phyloP scores from a whole-genome alignment of 2,329 filamentous ascomycete species.

The Talaromyces rugulosus region DNA sequence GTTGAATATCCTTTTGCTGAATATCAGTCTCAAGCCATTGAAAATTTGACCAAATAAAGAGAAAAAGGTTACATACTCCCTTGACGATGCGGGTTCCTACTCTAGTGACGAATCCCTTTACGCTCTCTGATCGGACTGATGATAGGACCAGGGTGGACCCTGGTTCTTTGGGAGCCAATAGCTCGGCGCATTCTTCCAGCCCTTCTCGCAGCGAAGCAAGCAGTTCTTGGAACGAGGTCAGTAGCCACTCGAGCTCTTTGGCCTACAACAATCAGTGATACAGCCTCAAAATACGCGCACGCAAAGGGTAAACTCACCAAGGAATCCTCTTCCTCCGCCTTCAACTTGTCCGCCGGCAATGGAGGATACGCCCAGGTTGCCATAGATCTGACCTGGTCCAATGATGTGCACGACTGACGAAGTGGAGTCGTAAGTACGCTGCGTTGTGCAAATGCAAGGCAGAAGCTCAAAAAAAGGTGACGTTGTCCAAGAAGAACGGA shows the following conservation, averaged over 20 bases:
- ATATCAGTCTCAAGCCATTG: background rate
- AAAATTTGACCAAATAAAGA: background rate
- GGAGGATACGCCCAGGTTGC: conserved; percentile 60
- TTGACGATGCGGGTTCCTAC: conserved; percentile 89
- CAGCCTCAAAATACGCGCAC: background rate
- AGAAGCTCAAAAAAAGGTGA: conserved; percentile 2
- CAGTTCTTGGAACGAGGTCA: conserved; percentile 57
- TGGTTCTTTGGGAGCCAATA: conserved; percentile 78
- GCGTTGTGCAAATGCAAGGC: background rate
- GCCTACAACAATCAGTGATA: conserved; percentile 31
- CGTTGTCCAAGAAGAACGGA: background rate
- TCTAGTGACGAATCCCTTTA: conserved; percentile 89
- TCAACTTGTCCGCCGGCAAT: conserved; percentile 48
- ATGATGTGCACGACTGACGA: background rate
- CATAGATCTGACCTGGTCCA: conserved; percentile 37
- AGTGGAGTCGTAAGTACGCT: background rate
- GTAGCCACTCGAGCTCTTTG: conserved; percentile 61
- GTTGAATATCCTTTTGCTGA: conserved; percentile 63
- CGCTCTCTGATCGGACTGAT: conserved; percentile 77
- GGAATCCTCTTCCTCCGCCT: conserved; percentile 50
- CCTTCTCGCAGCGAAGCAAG: conserved; percentile 62
- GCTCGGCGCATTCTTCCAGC: conserved; percentile 80
- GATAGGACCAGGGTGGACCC: conserved; percentile 87
- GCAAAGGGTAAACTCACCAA: conserved; percentile 36
- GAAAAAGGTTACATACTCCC: conserved; percentile 57